These are phyloP conservation scores for Leucosporidium yakuticum DNA, from an alignment of 768 basidiomycete genomes.

Conservation along the genomic window DNA sequence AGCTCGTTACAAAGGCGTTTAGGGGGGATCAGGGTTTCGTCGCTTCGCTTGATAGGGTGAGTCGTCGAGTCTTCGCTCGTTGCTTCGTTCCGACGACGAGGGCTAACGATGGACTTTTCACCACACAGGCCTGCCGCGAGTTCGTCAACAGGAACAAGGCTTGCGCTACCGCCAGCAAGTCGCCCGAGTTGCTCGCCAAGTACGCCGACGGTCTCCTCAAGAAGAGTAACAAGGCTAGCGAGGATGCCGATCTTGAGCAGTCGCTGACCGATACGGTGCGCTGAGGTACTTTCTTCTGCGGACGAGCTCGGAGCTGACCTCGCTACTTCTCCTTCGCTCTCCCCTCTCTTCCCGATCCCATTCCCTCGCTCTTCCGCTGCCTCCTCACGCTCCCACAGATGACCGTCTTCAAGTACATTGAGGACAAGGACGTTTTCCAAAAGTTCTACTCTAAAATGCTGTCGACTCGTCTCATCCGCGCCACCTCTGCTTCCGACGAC, in stretches of 20 bases:
- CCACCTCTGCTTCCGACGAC: slow-evolving; percentile 88
- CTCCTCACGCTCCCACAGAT: slow-evolving; percentile 54
- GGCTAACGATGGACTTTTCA: neutral
- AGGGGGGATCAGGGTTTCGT: slow-evolving; percentile 89
- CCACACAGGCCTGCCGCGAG: slow-evolving; percentile 74
- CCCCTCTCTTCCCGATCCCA: neutral
- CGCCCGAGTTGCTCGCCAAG: slow-evolving; percentile 85
- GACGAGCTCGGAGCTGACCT: neutral
- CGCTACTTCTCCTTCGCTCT: neutral
- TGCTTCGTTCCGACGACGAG: neutral
- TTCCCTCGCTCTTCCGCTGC: neutral
- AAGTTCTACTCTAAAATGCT: slow-evolving; percentile 93
- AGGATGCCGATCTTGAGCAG: slow-evolving; percentile 83
- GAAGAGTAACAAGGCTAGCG: slow-evolving; percentile 92
- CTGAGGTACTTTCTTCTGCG: slow-evolving; percentile 2
- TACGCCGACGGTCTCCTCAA: slow-evolving; percentile 81
- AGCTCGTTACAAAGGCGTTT: slow-evolving; percentile 81
- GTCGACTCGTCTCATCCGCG: slow-evolving; percentile 84
- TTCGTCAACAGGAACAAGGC: slow-evolving; percentile 91
- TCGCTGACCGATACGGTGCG: slow-evolving; percentile 83
- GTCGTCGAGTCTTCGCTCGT: slow-evolving; percentile 9
- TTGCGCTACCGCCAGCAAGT: slow-evolving; percentile 70
- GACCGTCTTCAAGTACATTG: slow-evolving; percentile 95
- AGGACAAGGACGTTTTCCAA: slow-evolving; percentile 98
- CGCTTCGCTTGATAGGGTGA: slow-evolving; percentile 67